phyloP scores from a whole-genome alignment of 192 early-diverging fungal genomes.

The Cetraspora pellucida region DNA sequence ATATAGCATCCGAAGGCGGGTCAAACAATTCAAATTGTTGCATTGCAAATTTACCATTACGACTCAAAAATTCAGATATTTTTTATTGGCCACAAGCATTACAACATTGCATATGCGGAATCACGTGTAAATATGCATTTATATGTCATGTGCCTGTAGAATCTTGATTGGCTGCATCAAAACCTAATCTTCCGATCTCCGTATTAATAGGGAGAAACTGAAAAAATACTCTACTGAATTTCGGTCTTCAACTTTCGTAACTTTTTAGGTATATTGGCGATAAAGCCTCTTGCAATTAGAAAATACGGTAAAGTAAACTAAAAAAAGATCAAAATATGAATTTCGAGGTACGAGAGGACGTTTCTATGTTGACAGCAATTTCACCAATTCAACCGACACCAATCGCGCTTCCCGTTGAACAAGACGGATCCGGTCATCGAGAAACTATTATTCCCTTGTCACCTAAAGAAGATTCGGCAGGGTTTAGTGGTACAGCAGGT shows the following conservation, averaged over 20 bases:
- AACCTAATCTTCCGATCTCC: too few species aligned
- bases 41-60: neutral
- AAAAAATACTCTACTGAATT: too few species aligned
- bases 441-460: slow-evolving; percentile 5
- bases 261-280: too few species aligned
- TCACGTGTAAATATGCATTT: too few species aligned
- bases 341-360: neutral
- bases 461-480: slow-evolving; percentile 1
- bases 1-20: slow-evolving; percentile 87
- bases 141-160: too few species aligned
- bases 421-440: slow-evolving; percentile 14
- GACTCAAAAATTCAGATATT: neutral
- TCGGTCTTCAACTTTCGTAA: too few species aligned
- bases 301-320: too few species aligned
- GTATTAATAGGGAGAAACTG: too few species aligned
- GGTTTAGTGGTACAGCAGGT: neutral
- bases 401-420: slow-evolving; percentile 9
- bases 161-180: too few species aligned
- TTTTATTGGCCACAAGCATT: neutral
- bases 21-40: slow-evolving; percentile 72
- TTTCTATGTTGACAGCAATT: neutral
- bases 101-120: too few species aligned
- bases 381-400: neutral
- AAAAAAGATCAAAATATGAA: neutral
- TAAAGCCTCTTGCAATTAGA: too few species aligned